phyloP scores from a whole-genome alignment of 2,329 filamentous ascomycete species.

The Diaporthe sp. region DNA sequence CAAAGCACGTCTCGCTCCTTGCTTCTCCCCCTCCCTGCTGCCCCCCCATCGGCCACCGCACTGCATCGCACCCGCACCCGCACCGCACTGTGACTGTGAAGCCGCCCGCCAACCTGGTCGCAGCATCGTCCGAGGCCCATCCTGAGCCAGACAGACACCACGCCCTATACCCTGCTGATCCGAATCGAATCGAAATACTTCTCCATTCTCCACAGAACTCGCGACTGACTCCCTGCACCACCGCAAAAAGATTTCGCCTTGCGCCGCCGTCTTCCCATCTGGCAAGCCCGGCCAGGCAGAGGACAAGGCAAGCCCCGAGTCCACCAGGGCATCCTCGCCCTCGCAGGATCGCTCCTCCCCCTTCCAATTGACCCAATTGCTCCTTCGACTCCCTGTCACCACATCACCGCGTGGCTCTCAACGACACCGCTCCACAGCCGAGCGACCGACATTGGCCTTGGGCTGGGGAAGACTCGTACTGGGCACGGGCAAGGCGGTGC shows the following conservation, averaged over 20 bases:
- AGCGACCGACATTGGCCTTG: conserved; percentile 31
- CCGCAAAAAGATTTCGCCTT: conserved; percentile 34
- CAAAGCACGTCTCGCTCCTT: conserved; percentile 4
- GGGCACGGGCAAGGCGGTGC: conserved; percentile 37
- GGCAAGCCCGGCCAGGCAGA: conserved; percentile 29
- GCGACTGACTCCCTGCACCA: conserved; percentile 33
- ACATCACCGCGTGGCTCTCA: conserved; percentile 4
- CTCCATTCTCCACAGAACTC: conserved; percentile 32
- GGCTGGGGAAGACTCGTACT: conserved; percentile 27
- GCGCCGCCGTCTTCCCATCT: conserved; percentile 30
- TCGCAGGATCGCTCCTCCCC: conserved; percentile 8
- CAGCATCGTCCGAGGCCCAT: conserved; percentile 30
- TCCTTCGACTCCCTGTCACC: conserved; percentile 18
- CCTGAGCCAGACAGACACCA: conserved; percentile 27
- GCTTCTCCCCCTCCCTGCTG: conserved; percentile 1
- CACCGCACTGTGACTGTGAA: conserved; percentile 28
- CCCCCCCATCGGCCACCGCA: conserved; percentile 23
- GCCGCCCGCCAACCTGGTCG: conserved; percentile 32
- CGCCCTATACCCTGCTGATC: conserved; percentile 34
- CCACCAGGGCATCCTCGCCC: conserved; percentile 5
- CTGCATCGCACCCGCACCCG: neutral
- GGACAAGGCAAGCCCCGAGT: conserved; percentile 8
- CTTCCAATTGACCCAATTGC: conserved; percentile 25
- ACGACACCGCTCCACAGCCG: conserved; percentile 19
- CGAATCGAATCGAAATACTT: conserved; percentile 35